Conservation (phyloP, 495 filamentous ascomycete species). For the Cercophora scortea region DNA sequence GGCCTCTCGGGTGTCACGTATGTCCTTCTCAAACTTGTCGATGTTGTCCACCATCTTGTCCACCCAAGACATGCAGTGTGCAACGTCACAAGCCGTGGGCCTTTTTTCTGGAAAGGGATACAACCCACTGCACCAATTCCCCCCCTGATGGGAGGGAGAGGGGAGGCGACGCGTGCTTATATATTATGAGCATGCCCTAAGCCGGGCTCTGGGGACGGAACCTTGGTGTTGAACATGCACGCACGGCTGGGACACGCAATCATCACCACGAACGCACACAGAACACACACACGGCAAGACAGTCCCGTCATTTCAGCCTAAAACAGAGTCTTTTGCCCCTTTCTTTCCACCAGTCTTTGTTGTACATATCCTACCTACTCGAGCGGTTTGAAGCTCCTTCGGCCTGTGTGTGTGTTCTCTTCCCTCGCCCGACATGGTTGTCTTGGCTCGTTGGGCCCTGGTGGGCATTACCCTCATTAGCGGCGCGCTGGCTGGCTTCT, state of each 20-base stretch:
- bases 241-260: not conserved
- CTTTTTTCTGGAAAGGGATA: too few species aligned
- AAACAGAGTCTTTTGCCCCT: not conserved
- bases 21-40: not conserved
- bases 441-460: conserved; percentile 4
- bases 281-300: not conserved
- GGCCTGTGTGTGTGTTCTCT: not conserved
- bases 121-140: too few species aligned
- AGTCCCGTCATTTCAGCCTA: not conserved
- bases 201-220: not conserved
- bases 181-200: not conserved
- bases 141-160: not conserved
- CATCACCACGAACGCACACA: not conserved
- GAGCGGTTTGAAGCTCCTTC: not conserved
- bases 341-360: not conserved
- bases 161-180: not conserved
- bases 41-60: not conserved
- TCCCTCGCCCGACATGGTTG: conserved; percentile 1
- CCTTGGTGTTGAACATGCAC: not conserved
- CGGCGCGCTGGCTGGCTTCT: conserved; percentile 35
- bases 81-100: not conserved
- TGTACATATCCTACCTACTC: not conserved
- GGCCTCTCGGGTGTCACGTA: not conserved
- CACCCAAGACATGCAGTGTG: not conserved
- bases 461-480: conserved; percentile 5